Conservation (phyloP, 2,329 filamentous ascomycete species). For the Fusarium nematophilum region DNA sequence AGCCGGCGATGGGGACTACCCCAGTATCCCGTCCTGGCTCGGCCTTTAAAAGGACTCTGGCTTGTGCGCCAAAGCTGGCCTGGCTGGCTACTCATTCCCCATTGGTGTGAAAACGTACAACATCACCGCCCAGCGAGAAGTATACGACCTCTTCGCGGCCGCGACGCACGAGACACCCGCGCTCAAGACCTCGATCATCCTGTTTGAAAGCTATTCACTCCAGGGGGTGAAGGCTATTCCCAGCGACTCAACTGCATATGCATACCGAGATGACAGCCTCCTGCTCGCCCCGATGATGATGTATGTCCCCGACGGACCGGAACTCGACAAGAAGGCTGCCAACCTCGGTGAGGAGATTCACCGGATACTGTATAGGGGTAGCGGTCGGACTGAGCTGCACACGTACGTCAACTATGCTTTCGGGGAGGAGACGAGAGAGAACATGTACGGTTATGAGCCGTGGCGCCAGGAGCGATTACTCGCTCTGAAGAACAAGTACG, state of each 20-base stretch:
- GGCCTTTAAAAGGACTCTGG: conserved; percentile 50
- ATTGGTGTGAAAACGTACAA: conserved; percentile 56
- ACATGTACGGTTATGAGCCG: conserved; percentile 59
- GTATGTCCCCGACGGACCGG: conserved; percentile 48
- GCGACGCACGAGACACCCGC: conserved; percentile 41
- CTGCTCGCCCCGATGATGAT: conserved; percentile 53
- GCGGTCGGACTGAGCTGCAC: conserved; percentile 47
- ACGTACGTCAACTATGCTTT: conserved; percentile 63
- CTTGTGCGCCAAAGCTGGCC: conserved; percentile 56
- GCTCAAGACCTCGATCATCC: conserved; percentile 55
- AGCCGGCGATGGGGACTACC: background rate
- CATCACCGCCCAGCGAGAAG: conserved; percentile 40
- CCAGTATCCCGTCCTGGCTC: conserved; percentile 49
- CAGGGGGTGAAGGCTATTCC: conserved; percentile 55
- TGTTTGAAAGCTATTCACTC: conserved; percentile 65
- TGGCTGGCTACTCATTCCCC: conserved; percentile 56
- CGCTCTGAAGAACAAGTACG: conserved; percentile 60
- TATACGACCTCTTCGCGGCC: conserved; percentile 49
- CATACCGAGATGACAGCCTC: conserved; percentile 58
- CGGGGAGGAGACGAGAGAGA: conserved; percentile 54
- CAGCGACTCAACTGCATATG: conserved; percentile 55
- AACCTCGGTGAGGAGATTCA: conserved; percentile 53
- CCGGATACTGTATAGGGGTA: conserved; percentile 50
- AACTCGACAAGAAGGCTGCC: conserved; percentile 48
- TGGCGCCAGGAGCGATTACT: conserved; percentile 59